A percentile compares a stretch with the other conserved stretches of the same genome.
These are phyloP conservation scores for Podospora bellae-mahoneyi DNA, from an alignment of 495 filamentous ascomycete species.

Conservation along the genomic window DNA sequence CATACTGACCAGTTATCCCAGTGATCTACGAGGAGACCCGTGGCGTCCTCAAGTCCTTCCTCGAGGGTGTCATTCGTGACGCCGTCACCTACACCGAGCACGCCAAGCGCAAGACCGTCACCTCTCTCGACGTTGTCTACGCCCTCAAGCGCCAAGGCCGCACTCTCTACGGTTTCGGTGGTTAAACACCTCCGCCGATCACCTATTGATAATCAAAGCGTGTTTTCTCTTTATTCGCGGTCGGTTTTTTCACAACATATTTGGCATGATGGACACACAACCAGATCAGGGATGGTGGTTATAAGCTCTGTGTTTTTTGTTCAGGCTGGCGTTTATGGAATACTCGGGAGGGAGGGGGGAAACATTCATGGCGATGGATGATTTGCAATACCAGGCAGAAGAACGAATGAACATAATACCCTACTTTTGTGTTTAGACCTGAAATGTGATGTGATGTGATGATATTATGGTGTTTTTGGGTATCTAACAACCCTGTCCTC, in stretches of 20 bases:
- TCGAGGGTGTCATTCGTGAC: slow-evolving; percentile 98
- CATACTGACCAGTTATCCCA: slow-evolving; percentile 44
- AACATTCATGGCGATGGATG: neutral
- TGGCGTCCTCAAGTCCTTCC: slow-evolving; percentile 99
- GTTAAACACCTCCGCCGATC: slow-evolving; percentile 54
- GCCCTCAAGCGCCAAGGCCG: slow-evolving; percentile 93
- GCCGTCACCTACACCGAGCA: slow-evolving; percentile 98
- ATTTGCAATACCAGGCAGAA: neutral
- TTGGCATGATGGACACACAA: slow-evolving; percentile 1
- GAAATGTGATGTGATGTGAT: neutral
- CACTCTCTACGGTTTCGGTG: slow-evolving; percentile 98
- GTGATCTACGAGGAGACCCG: slow-evolving; percentile 99
- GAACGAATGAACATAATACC: neutral
- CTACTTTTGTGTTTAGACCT: neutral
- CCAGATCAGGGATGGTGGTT: neutral
- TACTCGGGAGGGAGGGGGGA: neutral
- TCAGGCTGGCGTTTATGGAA: slow-evolving; percentile 4
- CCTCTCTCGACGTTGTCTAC: slow-evolving; percentile 92
- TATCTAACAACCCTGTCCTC: neutral
- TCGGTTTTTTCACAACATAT: neutral
- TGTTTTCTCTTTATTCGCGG: slow-evolving; percentile 6
- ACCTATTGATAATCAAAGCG: neutral
- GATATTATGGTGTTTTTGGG: neutral
- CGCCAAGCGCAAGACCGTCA: slow-evolving; percentile 97
- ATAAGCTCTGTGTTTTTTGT: neutral